Evolutionary conservation across 768 basidiomycete species (phyloP), one percentile per base, ranked within the genome.

Genomic region (Termitomyces sp.): DNA sequence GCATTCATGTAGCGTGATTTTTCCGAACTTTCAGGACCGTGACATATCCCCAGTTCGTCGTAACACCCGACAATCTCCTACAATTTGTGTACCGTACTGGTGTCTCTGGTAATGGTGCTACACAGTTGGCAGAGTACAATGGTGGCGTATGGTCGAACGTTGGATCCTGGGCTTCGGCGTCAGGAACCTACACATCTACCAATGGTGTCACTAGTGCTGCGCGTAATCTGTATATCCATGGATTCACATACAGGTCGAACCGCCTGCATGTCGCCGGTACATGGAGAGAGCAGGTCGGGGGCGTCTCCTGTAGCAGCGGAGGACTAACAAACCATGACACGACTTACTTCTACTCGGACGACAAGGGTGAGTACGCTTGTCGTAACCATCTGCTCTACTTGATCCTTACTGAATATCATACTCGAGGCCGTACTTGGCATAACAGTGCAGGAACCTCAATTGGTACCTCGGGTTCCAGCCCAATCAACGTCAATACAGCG

Each of bases 311-410:
- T 64, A 79, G 72, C 55, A 73, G 74, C 51, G 75, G 72, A 1
- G 79, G 79, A 5, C 65, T 81, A 44, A 81, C 80, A 16, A 81
- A 81, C 61, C 80, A 81, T 58, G 80, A 81, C 64, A 81, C 80
- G 9, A 70, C 72, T 12, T 81, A 80, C 61, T 72, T 80, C 66
- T 79, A 77, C 62, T 81, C 80, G 7, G 78, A 79, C 59, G 78
- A 81, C 63, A 71, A 74, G 66, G 80, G 80, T 76, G 57, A 36
- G 72, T 5, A 35, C 18, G 3, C 18, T 12, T 18, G 16, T 28
- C 28, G 6, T 15, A 13, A 8, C 4, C 7, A n/a, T 48, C 11
- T 4, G 20, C 5, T 16, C 13, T 15, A 49, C 24, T 28, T 28
- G 36, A 57, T 20, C 6, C 6, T 32, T 13, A 22, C 28, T 42